These are phyloP conservation scores for Rhododendron ovatum DNA, from an alignment of 148 eudicot genomes.

Conservation along the genomic window DNA sequence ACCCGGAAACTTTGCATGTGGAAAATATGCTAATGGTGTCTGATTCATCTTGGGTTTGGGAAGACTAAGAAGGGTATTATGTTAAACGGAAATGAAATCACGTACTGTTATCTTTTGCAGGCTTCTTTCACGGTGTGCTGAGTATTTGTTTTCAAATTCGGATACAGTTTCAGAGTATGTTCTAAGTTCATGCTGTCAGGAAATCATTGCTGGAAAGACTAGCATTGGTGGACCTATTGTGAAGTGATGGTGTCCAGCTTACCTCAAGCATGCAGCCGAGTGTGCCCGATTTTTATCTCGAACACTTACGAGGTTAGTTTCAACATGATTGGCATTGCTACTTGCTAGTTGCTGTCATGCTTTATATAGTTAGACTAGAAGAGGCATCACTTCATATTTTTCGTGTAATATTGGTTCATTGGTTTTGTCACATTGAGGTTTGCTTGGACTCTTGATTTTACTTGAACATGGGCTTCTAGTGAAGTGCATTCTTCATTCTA, in stretches of 20 bases:
- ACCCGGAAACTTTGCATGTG: too few species aligned
- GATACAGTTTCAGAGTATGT: background rate
- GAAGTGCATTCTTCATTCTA: background rate
- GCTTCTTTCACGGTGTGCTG: background rate
- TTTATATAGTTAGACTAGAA: background rate
- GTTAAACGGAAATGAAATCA: too few species aligned
- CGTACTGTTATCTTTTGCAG: background rate
- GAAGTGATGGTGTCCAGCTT: background rate
- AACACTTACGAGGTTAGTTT: background rate
- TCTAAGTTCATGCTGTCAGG: background rate
- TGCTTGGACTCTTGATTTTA: background rate
- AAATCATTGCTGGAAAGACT: background rate
- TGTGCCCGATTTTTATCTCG: background rate
- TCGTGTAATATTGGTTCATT: background rate
- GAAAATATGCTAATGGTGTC: background rate
- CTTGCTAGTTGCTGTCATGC: background rate
- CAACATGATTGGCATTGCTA: background rate
- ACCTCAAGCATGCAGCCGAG: background rate
- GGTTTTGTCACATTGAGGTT: background rate
- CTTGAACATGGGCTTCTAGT: background rate
- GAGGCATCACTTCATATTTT: background rate
- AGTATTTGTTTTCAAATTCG: background rate
- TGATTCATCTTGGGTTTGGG: too few species aligned
- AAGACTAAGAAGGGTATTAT: too few species aligned
- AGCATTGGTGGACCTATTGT: background rate